These are phyloP conservation scores for Mycena metata DNA, from an alignment of 768 basidiomycete genomes.

Conservation along the genomic window DNA sequence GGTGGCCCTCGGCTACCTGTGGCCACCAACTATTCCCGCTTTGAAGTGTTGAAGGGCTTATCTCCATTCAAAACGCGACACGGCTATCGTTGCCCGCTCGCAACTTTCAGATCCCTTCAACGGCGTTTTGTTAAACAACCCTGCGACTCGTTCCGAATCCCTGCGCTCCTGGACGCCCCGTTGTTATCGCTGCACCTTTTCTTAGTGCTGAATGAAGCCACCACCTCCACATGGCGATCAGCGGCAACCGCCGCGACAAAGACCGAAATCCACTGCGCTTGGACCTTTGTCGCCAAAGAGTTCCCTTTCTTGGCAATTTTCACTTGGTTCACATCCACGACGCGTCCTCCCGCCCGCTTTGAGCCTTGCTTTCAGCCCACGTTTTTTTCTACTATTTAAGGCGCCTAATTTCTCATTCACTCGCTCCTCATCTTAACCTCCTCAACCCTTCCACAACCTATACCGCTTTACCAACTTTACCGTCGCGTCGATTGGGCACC, in stretches of 20 bases:
- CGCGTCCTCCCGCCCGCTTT: constrained; percentile 3
- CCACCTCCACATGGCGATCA: too few species aligned
- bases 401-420: not conserved
- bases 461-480: constrained; percentile 8
- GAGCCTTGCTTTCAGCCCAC: constrained; percentile 16
- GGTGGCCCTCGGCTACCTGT: too few species aligned
- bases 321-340: not conserved
- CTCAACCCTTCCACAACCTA: constrained; percentile 17
- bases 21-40: too few species aligned
- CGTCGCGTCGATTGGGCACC: constrained; percentile 9
- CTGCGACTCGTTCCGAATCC: too few species aligned
- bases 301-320: constrained; percentile 17
- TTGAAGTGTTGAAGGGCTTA: too few species aligned
- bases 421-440: constrained; percentile 21
- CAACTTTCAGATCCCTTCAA: too few species aligned
- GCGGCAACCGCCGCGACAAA: not conserved
- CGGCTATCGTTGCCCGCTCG: too few species aligned
- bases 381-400: constrained; percentile 27
- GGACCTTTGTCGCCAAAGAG: constrained; percentile 1
- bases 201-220: too few species aligned
- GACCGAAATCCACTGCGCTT: not conserved
- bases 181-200: too few species aligned
- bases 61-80: too few species aligned
- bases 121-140: too few species aligned
- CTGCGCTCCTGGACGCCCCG: too few species aligned